phyloP scores from a whole-genome alignment of 208 protist species.

The Wallacemonas collosoma region DNA sequence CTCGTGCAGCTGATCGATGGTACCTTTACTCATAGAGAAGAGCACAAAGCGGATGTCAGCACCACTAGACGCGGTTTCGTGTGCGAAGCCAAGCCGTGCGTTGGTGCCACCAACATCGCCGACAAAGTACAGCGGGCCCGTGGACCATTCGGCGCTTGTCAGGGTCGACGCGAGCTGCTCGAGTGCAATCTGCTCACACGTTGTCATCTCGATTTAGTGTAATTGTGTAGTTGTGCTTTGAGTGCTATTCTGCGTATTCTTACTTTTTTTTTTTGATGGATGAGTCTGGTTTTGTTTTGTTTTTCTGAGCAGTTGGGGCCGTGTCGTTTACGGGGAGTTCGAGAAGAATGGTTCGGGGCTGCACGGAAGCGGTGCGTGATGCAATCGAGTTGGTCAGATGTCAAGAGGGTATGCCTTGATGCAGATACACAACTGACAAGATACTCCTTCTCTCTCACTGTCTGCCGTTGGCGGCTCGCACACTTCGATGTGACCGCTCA shows the following conservation, averaged over 20 bases:
- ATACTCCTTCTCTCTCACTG: too few species aligned
- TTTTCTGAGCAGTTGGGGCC: background rate
- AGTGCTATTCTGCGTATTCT: too few species aligned
- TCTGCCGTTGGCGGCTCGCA: too few species aligned
- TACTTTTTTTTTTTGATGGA: background rate
- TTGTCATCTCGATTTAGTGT: background rate
- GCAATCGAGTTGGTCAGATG: too few species aligned
- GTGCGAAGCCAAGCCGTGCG: conserved; percentile 67
- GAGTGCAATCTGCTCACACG: conserved; percentile 31
- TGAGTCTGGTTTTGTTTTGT: conserved; percentile 15
- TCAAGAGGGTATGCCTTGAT: too few species aligned
- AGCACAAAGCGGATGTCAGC: conserved; percentile 41
- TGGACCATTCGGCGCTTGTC: conserved; percentile 27
- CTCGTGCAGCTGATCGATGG: conserved; percentile 44
- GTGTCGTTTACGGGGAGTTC: too few species aligned
- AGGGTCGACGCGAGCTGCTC: conserved; percentile 36
- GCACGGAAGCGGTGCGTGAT: too few species aligned
- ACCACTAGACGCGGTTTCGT: background rate
- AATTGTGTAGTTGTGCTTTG: conserved; percentile 12
- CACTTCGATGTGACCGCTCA: too few species aligned
- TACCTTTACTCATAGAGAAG: conserved; percentile 53
- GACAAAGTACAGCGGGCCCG: conserved; percentile 55
- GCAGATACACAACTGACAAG: too few species aligned
- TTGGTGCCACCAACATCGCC: conserved; percentile 77
- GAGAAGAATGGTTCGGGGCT: too few species aligned